A percentile compares a stretch with the other conserved stretches of the same genome.
Evolutionary conservation across 768 basidiomycete genomes (phyloP).

Genomic region (Tephrocybe sp.): DNA sequence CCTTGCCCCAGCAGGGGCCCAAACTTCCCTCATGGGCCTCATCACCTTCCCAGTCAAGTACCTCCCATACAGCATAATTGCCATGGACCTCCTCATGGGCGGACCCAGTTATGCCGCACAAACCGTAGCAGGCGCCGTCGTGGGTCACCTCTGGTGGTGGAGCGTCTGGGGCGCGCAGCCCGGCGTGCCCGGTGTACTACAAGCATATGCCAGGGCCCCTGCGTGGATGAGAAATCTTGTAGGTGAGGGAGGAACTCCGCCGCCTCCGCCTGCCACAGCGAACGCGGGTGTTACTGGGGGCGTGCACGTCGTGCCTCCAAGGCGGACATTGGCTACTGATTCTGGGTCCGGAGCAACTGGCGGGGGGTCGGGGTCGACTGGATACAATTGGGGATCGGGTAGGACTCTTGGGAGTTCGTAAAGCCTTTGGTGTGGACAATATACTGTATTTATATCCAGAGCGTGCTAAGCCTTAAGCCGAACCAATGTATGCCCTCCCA

Average conservation of each 20-base stretch:
- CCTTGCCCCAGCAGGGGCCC: conserved; percentile 64
- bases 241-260: conserved; percentile 34
- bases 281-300: conserved; percentile 43
- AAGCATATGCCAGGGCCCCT: conserved; percentile 50
- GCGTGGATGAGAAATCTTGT: conserved; percentile 55
- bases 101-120: conserved; percentile 57
- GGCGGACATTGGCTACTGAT: conserved; percentile 24
- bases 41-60: conserved; percentile 71
- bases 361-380: conserved; percentile 10
- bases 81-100: conserved; percentile 65
- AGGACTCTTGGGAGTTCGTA: conserved; percentile 23
- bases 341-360: conserved; percentile 5
- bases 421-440: neutral
- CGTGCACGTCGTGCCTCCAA: conserved; percentile 60
- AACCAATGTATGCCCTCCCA: too few relatives aligned
- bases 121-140: conserved; percentile 66
- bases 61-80: conserved; percentile 74
- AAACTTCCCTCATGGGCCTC: conserved; percentile 79
- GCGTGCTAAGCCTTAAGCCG: too few relatives aligned
- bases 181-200: conserved; percentile 38
- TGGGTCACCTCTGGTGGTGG: conserved; percentile 87
- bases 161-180: conserved; percentile 53
- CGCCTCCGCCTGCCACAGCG: conserved; percentile 27
- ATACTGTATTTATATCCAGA: neutral
- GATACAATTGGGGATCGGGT: conserved; percentile 18